Evolutionary conservation across 495 filamentous ascomycete genomes (phyloP).

Genomic region (Apodospora peruviana): DNA sequence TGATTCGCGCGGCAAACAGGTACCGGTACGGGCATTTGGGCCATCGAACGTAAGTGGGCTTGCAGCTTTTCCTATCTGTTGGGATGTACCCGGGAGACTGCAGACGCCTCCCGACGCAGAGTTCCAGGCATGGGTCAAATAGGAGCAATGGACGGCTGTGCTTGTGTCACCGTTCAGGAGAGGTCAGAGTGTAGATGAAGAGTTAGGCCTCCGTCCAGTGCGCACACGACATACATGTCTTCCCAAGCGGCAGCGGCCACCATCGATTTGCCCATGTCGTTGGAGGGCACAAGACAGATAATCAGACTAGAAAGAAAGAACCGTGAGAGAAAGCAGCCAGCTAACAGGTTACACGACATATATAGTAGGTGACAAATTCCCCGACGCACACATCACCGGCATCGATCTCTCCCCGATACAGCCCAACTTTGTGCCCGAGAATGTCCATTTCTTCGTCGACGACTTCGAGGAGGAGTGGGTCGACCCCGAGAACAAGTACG

Average conservation of each 20-base stretch:
- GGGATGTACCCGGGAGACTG: slow-evolving; percentile 4
- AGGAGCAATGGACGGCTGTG: background rate
- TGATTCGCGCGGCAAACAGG: slow-evolving; percentile 25
- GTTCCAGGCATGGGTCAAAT: background rate
- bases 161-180: too few relatives aligned
- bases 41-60: slow-evolving; percentile 36
- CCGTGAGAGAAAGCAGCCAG: background rate
- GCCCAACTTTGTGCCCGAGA: slow-evolving; percentile 51
- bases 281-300: too few relatives aligned
- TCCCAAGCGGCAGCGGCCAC: too few relatives aligned
- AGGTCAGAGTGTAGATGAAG: too few relatives aligned
- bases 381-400: slow-evolving; percentile 50
- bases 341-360: slow-evolving; percentile 7
- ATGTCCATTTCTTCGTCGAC: slow-evolving; percentile 56
- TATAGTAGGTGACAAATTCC: slow-evolving; percentile 38
- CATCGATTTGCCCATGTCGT: too few relatives aligned
- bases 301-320: background rate
- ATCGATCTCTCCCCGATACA: slow-evolving; percentile 64
- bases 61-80: slow-evolving; percentile 5
- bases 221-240: background rate
- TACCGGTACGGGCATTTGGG: slow-evolving; percentile 58
- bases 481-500: slow-evolving; percentile 46
- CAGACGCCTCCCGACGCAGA: background rate
- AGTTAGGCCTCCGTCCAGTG: background rate
- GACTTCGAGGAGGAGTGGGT: slow-evolving; percentile 57